Base-by-base conservation (phyloP, 2,329 filamentous ascomycete genomes). In the Microsporum ferrugineum region DNA sequence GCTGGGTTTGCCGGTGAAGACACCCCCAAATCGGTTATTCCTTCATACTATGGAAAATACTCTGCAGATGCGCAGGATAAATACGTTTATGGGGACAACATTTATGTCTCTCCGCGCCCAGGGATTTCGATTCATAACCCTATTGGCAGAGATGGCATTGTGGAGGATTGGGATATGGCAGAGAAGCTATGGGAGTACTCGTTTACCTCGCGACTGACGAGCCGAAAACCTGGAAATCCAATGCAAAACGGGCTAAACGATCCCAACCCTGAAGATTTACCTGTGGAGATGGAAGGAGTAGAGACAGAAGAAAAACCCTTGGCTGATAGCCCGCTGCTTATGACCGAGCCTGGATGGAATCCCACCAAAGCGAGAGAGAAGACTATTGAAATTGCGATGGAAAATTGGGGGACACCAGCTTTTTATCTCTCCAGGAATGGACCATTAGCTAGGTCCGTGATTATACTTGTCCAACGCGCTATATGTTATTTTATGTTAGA, bases 1-100 rank as follows among this genome's bases (percentile, higher is more conserved):
- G 94, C 91, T 63, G 94, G 94, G 62, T 99, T 97, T 71, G 95
- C 95, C 10, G 94, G 95, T 71, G 95, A 99, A 82, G 94, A 99
- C 77, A 88, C 91, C 0, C 94, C 94, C 68, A 97, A 97, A 79
- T 91, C 89, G 34, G 86, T 97, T 61, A 82, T 95, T 62, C 91
- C 92, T 33, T 94, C 91, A 51, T 90, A 88, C 77, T 99, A 99
- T 77, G 91, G 88, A 64, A 79, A 80, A 73, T 76, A 77, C 64
- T 77, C 77, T 61, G 76, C 74, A 61, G 75, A 80, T 51, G 77
- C 76, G 29, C 79, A 82, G 57, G 79, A 85, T 61, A 79, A 80
- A 65, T 75, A 80, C 36, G 74, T 94, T 62, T 97, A 91, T 69
- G 94, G 94, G 76, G 95, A 99, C 72, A 92, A 96, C 74, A 86